Base-by-base conservation (phyloP, 768 basidiomycete genomes). In the Collybia nuda region DNA sequence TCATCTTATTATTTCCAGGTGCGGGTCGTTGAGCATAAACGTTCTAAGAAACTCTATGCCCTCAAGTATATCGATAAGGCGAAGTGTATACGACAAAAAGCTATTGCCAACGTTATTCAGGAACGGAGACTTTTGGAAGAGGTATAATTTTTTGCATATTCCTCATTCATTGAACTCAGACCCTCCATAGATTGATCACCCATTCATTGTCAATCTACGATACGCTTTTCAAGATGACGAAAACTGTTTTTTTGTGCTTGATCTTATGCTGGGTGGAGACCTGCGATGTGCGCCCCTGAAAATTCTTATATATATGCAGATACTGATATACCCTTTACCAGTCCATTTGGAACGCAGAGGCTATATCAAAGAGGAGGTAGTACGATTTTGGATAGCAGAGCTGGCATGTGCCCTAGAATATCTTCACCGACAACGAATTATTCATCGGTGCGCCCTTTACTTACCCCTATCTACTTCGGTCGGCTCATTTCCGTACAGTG, bases 61-160 rank as follows among this genome's bases (percentile, higher is more conserved):
- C 84, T 98, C 71, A 98, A 98, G 65, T 98, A 98, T 73, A 94
- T 98, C 74, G 95, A 98, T 70, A 98, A 98, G 70, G 79, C 90
- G 40, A 86, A 85, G 63, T 91, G 93, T 68, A 86, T 93, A 53
- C 86, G 86, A 64, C 92, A 93, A 74, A 91, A 88, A 68, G 92
- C 94, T 9, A 81, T 95, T 8, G 90, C 88, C 21, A 95, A 97
- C 65, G 86, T 92, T 60, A 91, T 98, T 49, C 95, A 98, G 68
- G 95, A 98, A 69, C 82, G 95, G 24, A 78, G 92, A 44, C 73
- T 98, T 39, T 75, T 98, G 19, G 95, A 98, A 69, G 94, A 98
- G 83, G 94, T 90, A 42, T 58, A 42, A 48, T 41, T 46, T 22
- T 52, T 32, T 24, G 44, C 41, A 26, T 18, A 40, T 40, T 46